Percentiles rank a stretch among this genome's conserved stretches.
These are phyloP conservation scores for Entelexis sorbosivorans DNA, from an alignment of 1,139 yeast species.

Conservation along the genomic window DNA sequence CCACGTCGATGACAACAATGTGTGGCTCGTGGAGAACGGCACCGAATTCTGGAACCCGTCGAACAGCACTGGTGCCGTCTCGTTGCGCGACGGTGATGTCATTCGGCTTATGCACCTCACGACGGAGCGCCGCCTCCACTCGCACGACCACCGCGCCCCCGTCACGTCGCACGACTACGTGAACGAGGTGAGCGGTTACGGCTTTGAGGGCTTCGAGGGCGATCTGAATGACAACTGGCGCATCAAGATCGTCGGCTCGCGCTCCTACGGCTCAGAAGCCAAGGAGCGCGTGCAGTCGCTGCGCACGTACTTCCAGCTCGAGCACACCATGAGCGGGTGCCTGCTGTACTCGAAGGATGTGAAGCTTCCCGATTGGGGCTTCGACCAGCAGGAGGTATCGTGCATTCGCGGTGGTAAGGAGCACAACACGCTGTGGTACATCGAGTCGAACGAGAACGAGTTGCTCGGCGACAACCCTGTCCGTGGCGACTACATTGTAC, in stretches of 20 bases:
- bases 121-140: constrained; percentile 76
- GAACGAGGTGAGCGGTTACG: constrained; percentile 87
- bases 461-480: constrained; percentile 36
- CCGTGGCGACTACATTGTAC: constrained; percentile 49
- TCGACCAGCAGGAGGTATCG: constrained; percentile 93
- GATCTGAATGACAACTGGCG: constrained; percentile 94
- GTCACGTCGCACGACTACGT: constrained; percentile 92
- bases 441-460: constrained; percentile 56
- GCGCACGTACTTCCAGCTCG: constrained; percentile 72
- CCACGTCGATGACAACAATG: constrained; percentile 78
- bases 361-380: constrained; percentile 91
- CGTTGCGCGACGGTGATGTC: constrained; percentile 54
- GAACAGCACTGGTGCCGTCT: constrained; percentile 23
- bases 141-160: constrained; percentile 93
- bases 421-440: constrained; percentile 71
- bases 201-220: constrained; percentile 81
- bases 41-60: constrained; percentile 26
- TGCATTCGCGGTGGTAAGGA: constrained; percentile 74
- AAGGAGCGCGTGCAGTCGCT: constrained; percentile 60
- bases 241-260: constrained; percentile 68
- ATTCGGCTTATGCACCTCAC: constrained; percentile 63
- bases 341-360: constrained; percentile 70
- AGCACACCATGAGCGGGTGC: constrained; percentile 84
- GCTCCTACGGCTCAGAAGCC: constrained; percentile 39
- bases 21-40: constrained; percentile 59